Conservation (phyloP, 2,329 filamentous ascomycete genomes). For the Cordyceps tenuipes region DNA sequence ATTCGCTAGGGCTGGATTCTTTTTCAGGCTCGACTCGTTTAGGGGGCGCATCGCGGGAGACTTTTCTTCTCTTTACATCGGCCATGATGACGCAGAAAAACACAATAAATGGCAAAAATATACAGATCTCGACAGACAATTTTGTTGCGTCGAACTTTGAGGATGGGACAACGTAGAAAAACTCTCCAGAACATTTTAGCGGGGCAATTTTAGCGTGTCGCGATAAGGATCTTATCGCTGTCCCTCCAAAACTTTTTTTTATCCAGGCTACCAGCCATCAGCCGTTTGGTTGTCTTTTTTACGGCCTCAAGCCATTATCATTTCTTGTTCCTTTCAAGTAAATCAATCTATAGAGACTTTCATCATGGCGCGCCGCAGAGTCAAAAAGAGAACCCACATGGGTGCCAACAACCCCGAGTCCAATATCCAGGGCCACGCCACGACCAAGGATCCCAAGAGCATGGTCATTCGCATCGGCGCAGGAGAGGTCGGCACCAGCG, state of each 20-base stretch:
- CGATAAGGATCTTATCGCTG: constrained; percentile 19
- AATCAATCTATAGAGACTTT: neutral
- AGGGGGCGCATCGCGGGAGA: constrained; percentile 19
- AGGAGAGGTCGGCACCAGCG: constrained; percentile 81
- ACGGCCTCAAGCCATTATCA: constrained; percentile 8
- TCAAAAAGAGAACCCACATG: constrained; percentile 83
- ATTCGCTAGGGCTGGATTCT: neutral
- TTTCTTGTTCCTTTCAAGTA: neutral
- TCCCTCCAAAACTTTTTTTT: constrained; percentile 28
- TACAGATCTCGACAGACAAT: constrained; percentile 10
- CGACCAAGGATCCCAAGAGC: constrained; percentile 72
- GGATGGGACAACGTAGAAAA: too few species aligned
- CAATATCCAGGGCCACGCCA: constrained; percentile 50
- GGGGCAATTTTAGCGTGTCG: too few species aligned
- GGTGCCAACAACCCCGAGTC: constrained; percentile 54
- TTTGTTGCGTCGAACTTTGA: constrained; percentile 16
- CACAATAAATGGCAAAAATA: neutral
- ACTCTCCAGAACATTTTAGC: too few species aligned
- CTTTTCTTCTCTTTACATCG: constrained; percentile 34
- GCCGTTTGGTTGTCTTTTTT: neutral
- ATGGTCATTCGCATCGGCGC: constrained; percentile 98
- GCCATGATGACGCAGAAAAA: constrained; percentile 23
- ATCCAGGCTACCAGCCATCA: neutral
- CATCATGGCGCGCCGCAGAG: constrained; percentile 68
- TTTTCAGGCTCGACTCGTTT: neutral